Evolutionary conservation across 2,329 filamentous ascomycete species (phyloP), one percentile per base, ranked within the genome.

Genomic region (Leptodontidium sp.): DNA sequence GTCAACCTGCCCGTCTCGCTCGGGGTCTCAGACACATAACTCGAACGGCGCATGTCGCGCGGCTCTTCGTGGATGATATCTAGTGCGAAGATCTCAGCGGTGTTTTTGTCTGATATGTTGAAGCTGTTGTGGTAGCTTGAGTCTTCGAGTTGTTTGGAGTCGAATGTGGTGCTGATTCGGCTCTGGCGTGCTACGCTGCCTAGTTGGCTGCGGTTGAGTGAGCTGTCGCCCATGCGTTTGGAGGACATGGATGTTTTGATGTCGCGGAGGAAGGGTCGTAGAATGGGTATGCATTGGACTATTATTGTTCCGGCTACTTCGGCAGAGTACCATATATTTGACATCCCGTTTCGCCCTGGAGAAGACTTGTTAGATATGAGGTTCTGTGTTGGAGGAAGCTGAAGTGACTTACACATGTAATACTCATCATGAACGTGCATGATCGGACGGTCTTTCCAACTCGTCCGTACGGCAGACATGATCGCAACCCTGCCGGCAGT

Each of bases 281-380:
- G 73, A 17, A 87, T 82, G 1, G 85, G 85, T 2, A 87, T 82
- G 68, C 83, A 86, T 71, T 86, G 84, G 4, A 86, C 85, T 53
- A 87, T 85, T 71, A 87, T 85, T 32, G 85, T 86, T 64, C 84
- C 84, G 9, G 83, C 80, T 64, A 86, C 79, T 75, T 87, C 85
- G 17, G 84, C 84, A 0, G 83, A 85, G 75, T 85, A 82, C 77
- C 78, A 77, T 65, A 84, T 78, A 71, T 83, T 83, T 0, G 81
- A 82, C 69, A 82, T 76, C 12, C 79, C 83, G 68, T 84, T 82
- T 59, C 82, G 81, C 80, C 75, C 78, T 78, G 64, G 35, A 29
- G 21, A 17, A 40, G 32, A 29, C 24, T 15, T 35, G 50, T 40
- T 50, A 55, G 50, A 40, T 15, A 4, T 5, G 29, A 29, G 26